A percentile compares a stretch with the other conserved stretches of the same genome.
phyloP scores from a whole-genome alignment of 306 rosid species.

The Cucumis melo region DNA sequence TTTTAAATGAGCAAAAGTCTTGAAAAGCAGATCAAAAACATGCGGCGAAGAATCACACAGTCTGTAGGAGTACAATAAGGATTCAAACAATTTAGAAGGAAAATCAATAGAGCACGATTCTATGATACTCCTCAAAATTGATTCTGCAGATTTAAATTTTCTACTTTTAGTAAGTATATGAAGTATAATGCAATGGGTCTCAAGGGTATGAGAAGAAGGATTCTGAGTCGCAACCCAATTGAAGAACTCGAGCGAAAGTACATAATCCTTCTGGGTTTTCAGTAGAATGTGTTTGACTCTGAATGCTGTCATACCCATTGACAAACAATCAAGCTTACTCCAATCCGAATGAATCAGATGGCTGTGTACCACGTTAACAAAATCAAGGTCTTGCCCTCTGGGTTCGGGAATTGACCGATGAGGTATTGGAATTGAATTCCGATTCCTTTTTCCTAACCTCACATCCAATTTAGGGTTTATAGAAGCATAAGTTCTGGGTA shows the following conservation, averaged over 20 bases:
- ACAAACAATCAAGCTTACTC: constrained; percentile 39
- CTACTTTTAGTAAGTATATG: constrained; percentile 54
- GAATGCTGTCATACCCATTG: constrained; percentile 36
- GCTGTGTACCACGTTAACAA: constrained; percentile 51
- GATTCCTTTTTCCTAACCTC: constrained; percentile 7
- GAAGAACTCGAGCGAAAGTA: constrained; percentile 58
- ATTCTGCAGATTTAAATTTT: constrained; percentile 45
- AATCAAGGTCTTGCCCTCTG: constrained; percentile 70
- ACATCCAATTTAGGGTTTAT: constrained; percentile 8
- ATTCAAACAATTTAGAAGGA: constrained; percentile 42
- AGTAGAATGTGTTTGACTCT: constrained; percentile 53
- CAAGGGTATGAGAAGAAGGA: constrained; percentile 41
- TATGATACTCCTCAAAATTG: constrained; percentile 27
- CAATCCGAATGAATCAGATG: constrained; percentile 70
- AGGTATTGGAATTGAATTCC: constrained; percentile 42
- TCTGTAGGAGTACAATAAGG: constrained; percentile 37
- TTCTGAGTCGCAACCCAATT: constrained; percentile 45
- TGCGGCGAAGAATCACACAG: constrained; percentile 49
- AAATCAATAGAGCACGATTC: constrained; percentile 20
- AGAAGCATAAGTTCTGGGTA: constrained; percentile 10
- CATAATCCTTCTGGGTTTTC: constrained; percentile 45
- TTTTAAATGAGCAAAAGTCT: constrained; percentile 54
- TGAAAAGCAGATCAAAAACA: constrained; percentile 68
- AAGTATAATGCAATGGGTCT: constrained; percentile 41
- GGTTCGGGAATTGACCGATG: constrained; percentile 53